Conservation (phyloP, 2,329 filamentous ascomycete genomes). For the Cephalotrichum gorgonifer region DNA sequence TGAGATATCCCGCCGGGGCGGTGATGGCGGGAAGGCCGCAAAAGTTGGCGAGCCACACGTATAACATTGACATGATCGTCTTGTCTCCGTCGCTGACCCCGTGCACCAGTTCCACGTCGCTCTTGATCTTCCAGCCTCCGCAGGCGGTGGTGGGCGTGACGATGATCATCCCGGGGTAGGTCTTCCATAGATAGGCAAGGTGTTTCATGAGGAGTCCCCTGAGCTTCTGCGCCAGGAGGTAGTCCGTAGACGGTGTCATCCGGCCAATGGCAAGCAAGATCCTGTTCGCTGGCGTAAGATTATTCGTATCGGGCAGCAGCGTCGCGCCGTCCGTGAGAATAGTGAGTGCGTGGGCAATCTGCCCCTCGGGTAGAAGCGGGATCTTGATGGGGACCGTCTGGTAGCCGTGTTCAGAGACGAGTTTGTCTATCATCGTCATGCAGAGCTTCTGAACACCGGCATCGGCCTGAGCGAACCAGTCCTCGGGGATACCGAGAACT, state of each 20-base stretch:
- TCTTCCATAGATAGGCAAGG: conserved; percentile 53
- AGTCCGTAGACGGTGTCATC: conserved; percentile 54
- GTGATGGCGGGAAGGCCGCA: conserved; percentile 35
- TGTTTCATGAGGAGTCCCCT: conserved; percentile 62
- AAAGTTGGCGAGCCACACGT: conserved; percentile 41
- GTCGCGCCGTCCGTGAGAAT: conserved; percentile 54
- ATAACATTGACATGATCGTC: conserved; percentile 36
- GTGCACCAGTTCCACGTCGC: conserved; percentile 21
- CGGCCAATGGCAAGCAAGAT: conserved; percentile 55
- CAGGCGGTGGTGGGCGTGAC: conserved; percentile 56
- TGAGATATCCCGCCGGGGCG: conserved; percentile 33
- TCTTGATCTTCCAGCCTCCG: conserved; percentile 31
- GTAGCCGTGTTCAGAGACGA: conserved; percentile 43
- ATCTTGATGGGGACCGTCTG: conserved; percentile 43
- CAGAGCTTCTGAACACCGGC: conserved; percentile 31
- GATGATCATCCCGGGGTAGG: conserved; percentile 59
- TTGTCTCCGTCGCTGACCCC: conserved; percentile 35
- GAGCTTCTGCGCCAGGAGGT: conserved; percentile 59
- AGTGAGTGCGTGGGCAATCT: conserved; percentile 63
- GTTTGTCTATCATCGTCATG: conserved; percentile 34
- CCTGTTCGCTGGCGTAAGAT: conserved; percentile 51
- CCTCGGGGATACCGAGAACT: conserved; percentile 51
- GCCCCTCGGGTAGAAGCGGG: conserved; percentile 50
- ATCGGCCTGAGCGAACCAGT: conserved; percentile 46
- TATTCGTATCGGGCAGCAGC: conserved; percentile 31